Evolutionary conservation across 1,139 yeast genomes (phyloP), one percentile per base, ranked within the genome.

Genomic region (Saccharomyces pastorianus): DNA sequence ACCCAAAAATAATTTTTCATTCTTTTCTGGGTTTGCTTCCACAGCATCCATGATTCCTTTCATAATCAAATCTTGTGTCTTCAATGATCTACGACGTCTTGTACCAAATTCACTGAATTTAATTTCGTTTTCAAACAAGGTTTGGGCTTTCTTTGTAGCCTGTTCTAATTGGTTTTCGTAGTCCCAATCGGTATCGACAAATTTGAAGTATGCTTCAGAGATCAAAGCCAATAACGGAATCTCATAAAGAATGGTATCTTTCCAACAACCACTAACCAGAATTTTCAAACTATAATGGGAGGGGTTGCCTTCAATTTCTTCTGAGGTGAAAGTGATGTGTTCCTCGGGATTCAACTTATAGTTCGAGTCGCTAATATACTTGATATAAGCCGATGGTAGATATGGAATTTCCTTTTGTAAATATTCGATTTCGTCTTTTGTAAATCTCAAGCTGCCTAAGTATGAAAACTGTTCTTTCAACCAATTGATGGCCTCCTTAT

Each of bases 71-170:
- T 82, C 83, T 66, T 93, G 99, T 0, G 91, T 76, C 54, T 82
- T 72, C 52, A 76, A 79, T 0, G 96, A 88, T 55, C 99, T 77
- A 69, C 99, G 81, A 65, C 99, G 80, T 65, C 99, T 80, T 1
- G 97, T 86, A 6, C 99, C 99, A 73, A 93, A 93, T 71, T 93
- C 99, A 61, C 95, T 85, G 69, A 93, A 95, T 4, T 73, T 63
- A 61, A 97, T 85, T 2, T 76, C 79, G 56, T 79, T 74, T 1
- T 70, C 73, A 48, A 88, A 71, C 49, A 93, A 73, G 53, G 71
- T 67, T 23, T 65, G 53, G 14, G 87, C 78, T 70, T 95, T 95
- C 0, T 61, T 57, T 32, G 71, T 71, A 0, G 96, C 96, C 51
- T 75, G 70, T 57, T 84, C 90, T 6, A 67, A 61, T 67, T 91